Evolutionary conservation across 1,284 basidiomycete species (phyloP), one percentile per base, ranked within the genome.

Genomic region (Ustilago cynodontis): DNA sequence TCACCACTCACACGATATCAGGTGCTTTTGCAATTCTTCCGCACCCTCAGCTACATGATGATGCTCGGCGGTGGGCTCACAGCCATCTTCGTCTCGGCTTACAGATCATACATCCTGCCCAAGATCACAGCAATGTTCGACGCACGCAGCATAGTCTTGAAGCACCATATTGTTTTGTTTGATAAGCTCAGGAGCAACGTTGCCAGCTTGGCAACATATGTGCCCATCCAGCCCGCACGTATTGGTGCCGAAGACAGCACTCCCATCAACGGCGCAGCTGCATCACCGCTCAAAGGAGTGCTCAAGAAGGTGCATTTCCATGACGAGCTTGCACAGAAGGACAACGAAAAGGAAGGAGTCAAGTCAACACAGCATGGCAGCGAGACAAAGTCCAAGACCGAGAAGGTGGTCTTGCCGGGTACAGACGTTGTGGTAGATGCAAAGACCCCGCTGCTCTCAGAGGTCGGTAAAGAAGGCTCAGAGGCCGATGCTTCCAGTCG

Each of bases 11-110:
- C 76, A 3, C 70, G 83, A 26, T 85, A 85, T 53, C 71, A 84
- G 31, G 80, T 80, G n/a, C 54, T 85, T n/a, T 53, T 85, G 31
- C 57, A 64, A 10, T 85, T 82, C 58, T 84, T 84, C 63, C 70
- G 80, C 16, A 71, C 74, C 4, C 60, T 85, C 39, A 80, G 80
- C 67, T 76, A 59, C 55, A 58, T 81, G 47, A 71, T 83, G 59
- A 77, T 83, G 73, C 57, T 85, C 47, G 72, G 81, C n/a, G 83
- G 83, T 51, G 80, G 78, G 11, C 33, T 71, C 11, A 71, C 82
- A 3, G 81, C 78, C 3, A 35, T 84, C 11, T 29, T 70, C 20
- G 82, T 85, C 14, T 66, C 62, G 5, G 62, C 82, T 2, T 85
- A 75, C 50, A 60, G 83, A 26, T 59, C 71, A 8, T 84, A 79